phyloP scores from a whole-genome alignment of 148 eudicot species.

The Vaccinium darrowii region DNA sequence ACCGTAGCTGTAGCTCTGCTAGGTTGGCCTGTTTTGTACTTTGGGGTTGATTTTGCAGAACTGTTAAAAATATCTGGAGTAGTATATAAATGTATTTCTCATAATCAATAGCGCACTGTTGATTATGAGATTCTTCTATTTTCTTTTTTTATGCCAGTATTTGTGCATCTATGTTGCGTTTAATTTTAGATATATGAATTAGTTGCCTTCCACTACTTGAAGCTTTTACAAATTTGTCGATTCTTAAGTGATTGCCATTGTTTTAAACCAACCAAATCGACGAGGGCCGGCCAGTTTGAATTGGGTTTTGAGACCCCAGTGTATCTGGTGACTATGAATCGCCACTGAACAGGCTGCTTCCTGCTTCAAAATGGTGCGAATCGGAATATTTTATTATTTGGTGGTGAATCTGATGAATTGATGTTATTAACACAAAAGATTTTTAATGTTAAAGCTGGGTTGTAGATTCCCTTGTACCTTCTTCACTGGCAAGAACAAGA shows the following conservation, averaged over 20 bases:
- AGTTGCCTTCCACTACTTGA: neutral
- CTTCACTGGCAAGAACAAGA: slow-evolving; percentile 1
- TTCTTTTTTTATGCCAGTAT: neutral
- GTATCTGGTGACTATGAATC: neutral
- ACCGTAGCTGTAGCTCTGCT: neutral
- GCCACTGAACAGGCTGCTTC: neutral
- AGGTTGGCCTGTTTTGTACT: neutral
- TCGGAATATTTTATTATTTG: neutral
- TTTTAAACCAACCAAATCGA: neutral
- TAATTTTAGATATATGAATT: neutral
- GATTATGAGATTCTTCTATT: neutral
- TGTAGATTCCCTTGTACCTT: slow-evolving; percentile 1
- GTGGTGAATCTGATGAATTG: neutral
- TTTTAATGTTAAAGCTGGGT: neutral
- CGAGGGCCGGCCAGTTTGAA: neutral
- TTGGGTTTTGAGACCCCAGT: neutral
- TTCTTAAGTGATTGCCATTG: neutral
- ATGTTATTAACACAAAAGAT: neutral
- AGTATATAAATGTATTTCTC: neutral
- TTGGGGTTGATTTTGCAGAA: neutral
- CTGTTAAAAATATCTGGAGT: neutral
- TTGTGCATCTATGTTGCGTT: neutral
- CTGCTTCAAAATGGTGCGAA: neutral
- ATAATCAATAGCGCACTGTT: neutral
- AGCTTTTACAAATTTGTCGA: neutral